Evolutionary conservation across 345 rosid genomes (phyloP).

Genomic region (Clausena lansium): DNA sequence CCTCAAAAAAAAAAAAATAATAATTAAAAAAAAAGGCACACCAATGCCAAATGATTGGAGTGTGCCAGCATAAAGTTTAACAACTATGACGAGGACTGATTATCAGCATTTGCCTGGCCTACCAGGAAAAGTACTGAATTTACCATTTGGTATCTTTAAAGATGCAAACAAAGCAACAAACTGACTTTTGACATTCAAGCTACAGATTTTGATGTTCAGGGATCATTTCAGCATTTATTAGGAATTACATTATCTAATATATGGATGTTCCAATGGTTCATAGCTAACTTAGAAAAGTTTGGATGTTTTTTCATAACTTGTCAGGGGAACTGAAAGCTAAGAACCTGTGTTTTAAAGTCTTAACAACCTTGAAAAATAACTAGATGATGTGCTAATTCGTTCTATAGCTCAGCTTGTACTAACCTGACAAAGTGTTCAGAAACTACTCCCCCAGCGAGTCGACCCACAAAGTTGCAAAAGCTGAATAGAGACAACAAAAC

Average conservation of each 20-base stretch:
- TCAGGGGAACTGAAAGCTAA: slow-evolving; percentile 4
- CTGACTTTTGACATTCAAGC: not conserved
- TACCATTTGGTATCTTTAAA: not conserved
- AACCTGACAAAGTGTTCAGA: slow-evolving; percentile 74
- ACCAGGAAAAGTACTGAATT: not conserved
- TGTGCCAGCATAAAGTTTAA: not conserved
- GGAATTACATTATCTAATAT: not conserved
- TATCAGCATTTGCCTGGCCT: not conserved
- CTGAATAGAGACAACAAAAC: slow-evolving; percentile 60
- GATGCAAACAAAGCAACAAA: not conserved
- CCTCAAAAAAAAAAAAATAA: no score
- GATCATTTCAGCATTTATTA: slow-evolving; percentile 3
- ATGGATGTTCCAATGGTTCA: not conserved
- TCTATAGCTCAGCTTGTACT: slow-evolving; percentile 1
- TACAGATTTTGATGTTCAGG: not conserved
- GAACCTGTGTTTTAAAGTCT: not conserved
- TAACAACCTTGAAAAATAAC: not conserved
- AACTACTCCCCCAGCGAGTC: slow-evolving; percentile 58
- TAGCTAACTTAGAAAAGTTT: not conserved
- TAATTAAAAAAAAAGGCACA: not conserved
- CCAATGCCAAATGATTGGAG: not conserved
- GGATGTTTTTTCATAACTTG: not conserved
- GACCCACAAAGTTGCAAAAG: slow-evolving; percentile 67
- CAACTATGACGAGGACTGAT: not conserved
- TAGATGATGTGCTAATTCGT: not conserved